phyloP scores from a whole-genome alignment of 2,329 filamentous ascomycete species.

The Macroventuria anomochaeta region DNA sequence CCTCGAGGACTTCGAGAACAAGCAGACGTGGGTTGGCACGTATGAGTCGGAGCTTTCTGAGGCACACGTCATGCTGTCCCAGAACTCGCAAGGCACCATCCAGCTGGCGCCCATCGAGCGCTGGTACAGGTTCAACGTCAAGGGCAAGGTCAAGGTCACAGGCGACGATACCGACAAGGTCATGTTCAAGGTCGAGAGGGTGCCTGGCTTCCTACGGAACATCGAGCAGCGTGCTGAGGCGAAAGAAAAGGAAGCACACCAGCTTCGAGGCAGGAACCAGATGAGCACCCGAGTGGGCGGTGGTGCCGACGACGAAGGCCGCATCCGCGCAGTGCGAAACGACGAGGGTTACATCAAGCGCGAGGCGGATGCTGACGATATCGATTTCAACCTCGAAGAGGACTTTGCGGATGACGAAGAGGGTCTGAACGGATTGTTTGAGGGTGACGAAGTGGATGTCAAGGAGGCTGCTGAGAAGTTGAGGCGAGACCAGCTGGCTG shows the following conservation, averaged over 20 bases:
- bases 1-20: slow-evolving; percentile 93
- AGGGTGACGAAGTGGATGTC: slow-evolving; percentile 60
- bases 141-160: slow-evolving; percentile 75
- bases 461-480: slow-evolving; percentile 69
- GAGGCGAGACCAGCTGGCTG: slow-evolving; percentile 81
- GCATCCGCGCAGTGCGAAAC: slow-evolving; percentile 44
- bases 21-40: slow-evolving; percentile 89
- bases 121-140: slow-evolving; percentile 87
- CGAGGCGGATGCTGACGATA: slow-evolving; percentile 67
- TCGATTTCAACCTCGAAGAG: slow-evolving; percentile 71
- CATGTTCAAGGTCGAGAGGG: slow-evolving; percentile 77
- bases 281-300: slow-evolving; percentile 44
- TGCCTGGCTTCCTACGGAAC: slow-evolving; percentile 74
- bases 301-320: slow-evolving; percentile 48
- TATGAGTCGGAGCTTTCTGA: slow-evolving; percentile 90
- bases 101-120: slow-evolving; percentile 92
- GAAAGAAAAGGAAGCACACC: slow-evolving; percentile 51
- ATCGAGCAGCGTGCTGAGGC: slow-evolving; percentile 56
- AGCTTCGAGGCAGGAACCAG: slow-evolving; percentile 21
- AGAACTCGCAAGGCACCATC: slow-evolving; percentile 69
- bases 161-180: slow-evolving; percentile 87
- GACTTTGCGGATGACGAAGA: slow-evolving; percentile 88
- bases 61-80: slow-evolving; percentile 73
- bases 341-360: slow-evolving; percentile 53
- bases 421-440: slow-evolving; percentile 50